phyloP scores from a whole-genome alignment of 2,329 filamentous ascomycete genomes.

The Plenodomus lindquistii region DNA sequence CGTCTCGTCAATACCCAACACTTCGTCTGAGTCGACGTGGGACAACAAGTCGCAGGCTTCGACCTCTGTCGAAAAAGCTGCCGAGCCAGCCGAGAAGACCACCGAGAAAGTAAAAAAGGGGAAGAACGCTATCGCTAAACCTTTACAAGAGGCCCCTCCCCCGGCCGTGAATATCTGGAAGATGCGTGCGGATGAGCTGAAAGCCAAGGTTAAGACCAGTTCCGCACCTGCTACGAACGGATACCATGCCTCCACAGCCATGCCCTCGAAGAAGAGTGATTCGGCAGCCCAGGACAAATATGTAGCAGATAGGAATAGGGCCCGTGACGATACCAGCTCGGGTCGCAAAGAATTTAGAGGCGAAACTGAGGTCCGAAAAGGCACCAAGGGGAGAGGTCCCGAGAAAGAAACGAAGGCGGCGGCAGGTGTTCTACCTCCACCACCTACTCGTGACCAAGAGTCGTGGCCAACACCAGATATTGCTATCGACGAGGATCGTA shows the following conservation, averaged over 20 bases:
- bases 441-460: conserved; percentile 73
- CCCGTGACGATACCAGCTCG: conserved; percentile 27
- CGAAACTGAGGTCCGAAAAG: conserved; percentile 34
- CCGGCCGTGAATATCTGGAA: conserved; percentile 89
- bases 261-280: conserved; percentile 30
- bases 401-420: conserved; percentile 35
- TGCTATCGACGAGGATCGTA: conserved; percentile 75
- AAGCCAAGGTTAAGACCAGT: conserved; percentile 56
- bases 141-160: conserved; percentile 77
- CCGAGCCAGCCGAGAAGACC: conserved; percentile 53
- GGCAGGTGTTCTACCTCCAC: conserved; percentile 51
- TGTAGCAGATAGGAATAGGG: conserved; percentile 18
- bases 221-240: conserved; percentile 42
- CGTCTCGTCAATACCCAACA: conserved; percentile 63
- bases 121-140: conserved; percentile 53
- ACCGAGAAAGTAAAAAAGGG: conserved; percentile 58
- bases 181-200: conserved; percentile 70
- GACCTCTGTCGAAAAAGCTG: conserved; percentile 66
- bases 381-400: conserved; percentile 25
- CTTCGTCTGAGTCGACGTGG: conserved; percentile 68
- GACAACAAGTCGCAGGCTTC: conserved; percentile 67
- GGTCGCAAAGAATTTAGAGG: conserved; percentile 30
- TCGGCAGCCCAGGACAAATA: conserved; percentile 24
- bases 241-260: conserved; percentile 10
- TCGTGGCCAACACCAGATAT: conserved; percentile 91